These are phyloP conservation scores for Sporodiniella umbellata DNA, from an alignment of 371 early-diverging fungal species.

Conservation along the genomic window DNA sequence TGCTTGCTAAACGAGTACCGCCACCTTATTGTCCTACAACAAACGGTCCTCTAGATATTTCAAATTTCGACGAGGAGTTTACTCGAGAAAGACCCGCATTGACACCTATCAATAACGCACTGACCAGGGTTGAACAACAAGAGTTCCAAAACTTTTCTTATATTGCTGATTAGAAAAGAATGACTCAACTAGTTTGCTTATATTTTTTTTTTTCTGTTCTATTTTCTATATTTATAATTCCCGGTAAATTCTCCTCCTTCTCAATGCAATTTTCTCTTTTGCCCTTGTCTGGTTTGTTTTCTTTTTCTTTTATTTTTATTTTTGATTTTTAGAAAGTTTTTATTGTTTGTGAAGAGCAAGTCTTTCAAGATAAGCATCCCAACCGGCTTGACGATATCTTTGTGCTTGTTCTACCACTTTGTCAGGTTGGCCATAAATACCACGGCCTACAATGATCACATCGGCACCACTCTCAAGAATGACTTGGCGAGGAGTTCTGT, in stretches of 20 bases:
- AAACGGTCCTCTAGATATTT: constrained; percentile 80
- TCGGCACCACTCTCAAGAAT: constrained; percentile 84
- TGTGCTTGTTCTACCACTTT: constrained; percentile 71
- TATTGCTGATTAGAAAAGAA: constrained; percentile 67
- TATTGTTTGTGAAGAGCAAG: constrained; percentile 24
- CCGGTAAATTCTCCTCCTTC: too few relatives aligned
- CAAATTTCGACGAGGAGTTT: constrained; percentile 96
- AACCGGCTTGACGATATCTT: constrained; percentile 88
- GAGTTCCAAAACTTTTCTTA: constrained; percentile 93
- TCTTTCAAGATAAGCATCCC: constrained; percentile 86
- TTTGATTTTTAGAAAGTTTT: too few relatives aligned
- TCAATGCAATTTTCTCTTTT: too few relatives aligned
- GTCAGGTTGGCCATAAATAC: constrained; percentile 84
- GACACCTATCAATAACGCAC: constrained; percentile 82
- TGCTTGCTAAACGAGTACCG: constrained; percentile 75
- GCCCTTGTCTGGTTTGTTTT: too few relatives aligned
- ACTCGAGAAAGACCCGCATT: constrained; percentile 89
- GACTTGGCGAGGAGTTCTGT: constrained; percentile 87
- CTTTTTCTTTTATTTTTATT: too few relatives aligned
- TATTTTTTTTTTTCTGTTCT: not conserved
- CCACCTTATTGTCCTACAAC: constrained; percentile 91
- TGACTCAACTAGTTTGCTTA: too few relatives aligned
- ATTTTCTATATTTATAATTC: not conserved
- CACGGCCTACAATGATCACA: constrained; percentile 96
- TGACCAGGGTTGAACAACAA: constrained; percentile 82